phyloP scores from a whole-genome alignment of 805 yeast species.

The Lachancea sp. region DNA sequence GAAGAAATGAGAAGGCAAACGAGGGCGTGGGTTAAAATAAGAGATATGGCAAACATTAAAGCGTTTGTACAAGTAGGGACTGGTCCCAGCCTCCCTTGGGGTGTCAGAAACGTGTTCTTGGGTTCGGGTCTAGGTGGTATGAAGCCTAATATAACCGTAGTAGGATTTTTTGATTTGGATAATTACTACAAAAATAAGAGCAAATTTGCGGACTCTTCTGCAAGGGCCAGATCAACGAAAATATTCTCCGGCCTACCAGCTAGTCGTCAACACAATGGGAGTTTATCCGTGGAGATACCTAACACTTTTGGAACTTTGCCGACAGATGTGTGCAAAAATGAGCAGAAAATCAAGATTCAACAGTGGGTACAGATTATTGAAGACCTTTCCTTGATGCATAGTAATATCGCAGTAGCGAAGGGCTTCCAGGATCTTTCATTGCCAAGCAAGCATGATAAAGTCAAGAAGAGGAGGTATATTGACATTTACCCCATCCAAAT shows the following conservation, averaged over 20 bases:
- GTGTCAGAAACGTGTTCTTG: conserved; percentile 81
- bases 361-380: conserved; percentile 94
- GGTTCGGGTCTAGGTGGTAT: conserved; percentile 98
- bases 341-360: conserved; percentile 56
- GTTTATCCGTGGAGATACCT: conserved; percentile 9
- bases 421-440: conserved; percentile 65
- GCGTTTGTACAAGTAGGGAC: conserved; percentile 92
- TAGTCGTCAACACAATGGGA: conserved; percentile 4
- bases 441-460: conserved; percentile 42
- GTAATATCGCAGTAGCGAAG: conserved; percentile 89
- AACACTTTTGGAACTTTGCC: conserved; percentile 40
- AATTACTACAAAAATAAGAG: conserved; percentile 19
- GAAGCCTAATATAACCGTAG: conserved; percentile 91
- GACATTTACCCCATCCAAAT: conserved; percentile 96
- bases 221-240: neutral
- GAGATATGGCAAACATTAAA: conserved; percentile 73
- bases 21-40: conserved; percentile 73
- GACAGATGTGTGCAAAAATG: conserved; percentile 72
- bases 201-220: neutral
- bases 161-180: conserved; percentile 76
- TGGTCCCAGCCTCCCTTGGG: conserved; percentile 89
- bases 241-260: conserved; percentile 2
- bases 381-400: conserved; percentile 79
- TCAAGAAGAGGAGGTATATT: conserved; percentile 46
- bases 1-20: conserved; percentile 67